These are phyloP conservation scores for Rhodotorula sp. DNA, from an alignment of 1,284 basidiomycete genomes.

Conservation along the genomic window DNA sequence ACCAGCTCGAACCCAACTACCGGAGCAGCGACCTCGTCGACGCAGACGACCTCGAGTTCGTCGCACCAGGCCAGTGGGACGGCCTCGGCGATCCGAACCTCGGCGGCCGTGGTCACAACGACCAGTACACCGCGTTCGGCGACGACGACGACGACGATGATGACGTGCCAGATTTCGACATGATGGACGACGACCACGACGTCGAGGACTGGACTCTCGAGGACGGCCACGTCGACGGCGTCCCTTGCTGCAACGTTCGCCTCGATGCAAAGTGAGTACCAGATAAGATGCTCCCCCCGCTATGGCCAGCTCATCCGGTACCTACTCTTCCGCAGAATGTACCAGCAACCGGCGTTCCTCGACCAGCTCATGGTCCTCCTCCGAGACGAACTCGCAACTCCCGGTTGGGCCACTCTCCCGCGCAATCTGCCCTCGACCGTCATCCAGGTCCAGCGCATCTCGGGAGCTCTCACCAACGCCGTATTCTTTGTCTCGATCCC, in stretches of 20 bases:
- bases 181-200: slow-evolving; percentile 25
- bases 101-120: slow-evolving; percentile 7
- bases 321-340: slow-evolving; percentile 57
- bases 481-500: slow-evolving; percentile 80
- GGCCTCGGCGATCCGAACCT: not conserved
- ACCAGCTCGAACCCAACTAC: slow-evolving; percentile 10
- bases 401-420: slow-evolving; percentile 36
- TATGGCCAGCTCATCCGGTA: not conserved
- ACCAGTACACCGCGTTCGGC: slow-evolving; percentile 4
- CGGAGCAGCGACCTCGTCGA: slow-evolving; percentile 30
- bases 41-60: slow-evolving; percentile 32
- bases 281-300: too few relatives aligned
- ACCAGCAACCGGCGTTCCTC: slow-evolving; percentile 63
- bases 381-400: slow-evolving; percentile 37
- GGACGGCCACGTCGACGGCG: slow-evolving; percentile 42
- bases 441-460: slow-evolving; percentile 44
- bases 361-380: slow-evolving; percentile 48
- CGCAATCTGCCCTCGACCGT: slow-evolving; percentile 30
- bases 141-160: slow-evolving; percentile 15
- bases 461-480: slow-evolving; percentile 86
- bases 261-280: slow-evolving; percentile 40
- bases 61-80: slow-evolving; percentile 33
- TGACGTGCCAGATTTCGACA: slow-evolving; percentile 4
- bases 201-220: slow-evolving; percentile 40
- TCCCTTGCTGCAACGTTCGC: slow-evolving; percentile 35